Conservation (phyloP, 2,329 filamentous ascomycete species). For the Cladosporium oxysporum region DNA sequence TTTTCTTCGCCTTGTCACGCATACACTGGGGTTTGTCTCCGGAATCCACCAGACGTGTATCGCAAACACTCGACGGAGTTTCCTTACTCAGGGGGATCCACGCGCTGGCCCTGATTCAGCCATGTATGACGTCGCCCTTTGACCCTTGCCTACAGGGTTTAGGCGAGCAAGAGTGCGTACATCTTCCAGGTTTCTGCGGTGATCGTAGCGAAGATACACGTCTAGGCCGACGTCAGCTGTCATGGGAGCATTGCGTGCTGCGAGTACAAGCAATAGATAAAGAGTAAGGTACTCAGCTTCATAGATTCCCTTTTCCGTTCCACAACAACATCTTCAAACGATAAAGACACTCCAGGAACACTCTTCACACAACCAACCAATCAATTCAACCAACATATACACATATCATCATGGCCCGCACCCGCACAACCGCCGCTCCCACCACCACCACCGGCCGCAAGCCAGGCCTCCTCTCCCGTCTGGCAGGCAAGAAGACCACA, state of each 20-base stretch:
- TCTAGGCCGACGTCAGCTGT: slow-evolving; percentile 20
- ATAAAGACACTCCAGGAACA: not conserved
- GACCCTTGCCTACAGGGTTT: slow-evolving; percentile 1
- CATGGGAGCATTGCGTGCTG: not conserved
- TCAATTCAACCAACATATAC: not conserved
- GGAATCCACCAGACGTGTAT: not conserved
- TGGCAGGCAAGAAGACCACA: slow-evolving; percentile 46
- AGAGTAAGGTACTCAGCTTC: slow-evolving; percentile 10
- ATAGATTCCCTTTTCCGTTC: not conserved
- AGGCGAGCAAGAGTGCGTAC: slow-evolving; percentile 6
- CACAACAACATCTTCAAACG: not conserved
- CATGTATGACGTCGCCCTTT: slow-evolving; percentile 13
- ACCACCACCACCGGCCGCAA: slow-evolving; percentile 42
- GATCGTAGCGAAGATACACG: slow-evolving; percentile 7
- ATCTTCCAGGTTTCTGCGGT: slow-evolving; percentile 19
- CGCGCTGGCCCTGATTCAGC: slow-evolving; percentile 13
- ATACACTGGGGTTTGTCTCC: not conserved
- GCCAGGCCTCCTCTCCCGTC: slow-evolving; percentile 57
- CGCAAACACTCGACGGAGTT: not conserved
- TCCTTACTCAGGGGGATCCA: not conserved
- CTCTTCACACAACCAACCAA: not conserved
- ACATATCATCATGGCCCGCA: slow-evolving; percentile 24
- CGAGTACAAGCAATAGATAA: slow-evolving; percentile 5
- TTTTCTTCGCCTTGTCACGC: not conserved
- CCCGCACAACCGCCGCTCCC: slow-evolving; percentile 27